Evolutionary conservation across 2,329 filamentous ascomycete genomes (phyloP).

Genomic region (Xylariaceae sp.): DNA sequence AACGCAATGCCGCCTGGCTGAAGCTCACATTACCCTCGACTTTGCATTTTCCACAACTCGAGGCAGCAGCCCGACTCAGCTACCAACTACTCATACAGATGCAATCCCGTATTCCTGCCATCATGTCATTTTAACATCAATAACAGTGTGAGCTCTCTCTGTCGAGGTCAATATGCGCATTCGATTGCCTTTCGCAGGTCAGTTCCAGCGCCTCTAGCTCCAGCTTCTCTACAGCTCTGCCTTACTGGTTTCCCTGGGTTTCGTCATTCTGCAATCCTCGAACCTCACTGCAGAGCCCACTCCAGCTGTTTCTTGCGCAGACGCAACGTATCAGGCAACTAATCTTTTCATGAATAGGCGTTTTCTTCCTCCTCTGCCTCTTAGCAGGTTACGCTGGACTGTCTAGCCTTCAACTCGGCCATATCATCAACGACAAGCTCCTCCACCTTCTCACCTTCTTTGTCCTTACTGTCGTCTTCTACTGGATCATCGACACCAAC

Average conservation of each 20-base stretch:
- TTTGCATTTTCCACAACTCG: no score
- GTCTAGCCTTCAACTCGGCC: conserved; percentile 53
- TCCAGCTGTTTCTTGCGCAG: no score
- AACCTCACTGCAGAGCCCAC: no score
- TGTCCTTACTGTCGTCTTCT: conserved; percentile 79
- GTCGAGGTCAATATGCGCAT: conserved; percentile 62
- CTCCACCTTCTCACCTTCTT: conserved; percentile 89
- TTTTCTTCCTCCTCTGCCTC: conserved; percentile 67
- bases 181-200: conserved; percentile 84
- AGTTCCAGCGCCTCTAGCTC: conserved; percentile 30
- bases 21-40: no score
- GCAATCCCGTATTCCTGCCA: background rate
- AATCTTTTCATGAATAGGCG: conserved; percentile 47
- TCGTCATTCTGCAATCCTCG: no score
- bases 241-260: no score
- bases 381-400: conserved; percentile 77
- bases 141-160: no score
- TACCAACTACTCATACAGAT: no score
- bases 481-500: conserved; percentile 93
- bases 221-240: background rate
- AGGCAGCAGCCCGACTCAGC: no score
- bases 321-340: no score
- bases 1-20: no score
- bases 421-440: conserved; percentile 78
- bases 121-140: no score